Percentiles rank a stretch among this genome's conserved stretches.
These are phyloP conservation scores for Paraphoma chrysanthemicola DNA, from an alignment of 2,329 filamentous ascomycete species.

Conservation along the genomic window DNA sequence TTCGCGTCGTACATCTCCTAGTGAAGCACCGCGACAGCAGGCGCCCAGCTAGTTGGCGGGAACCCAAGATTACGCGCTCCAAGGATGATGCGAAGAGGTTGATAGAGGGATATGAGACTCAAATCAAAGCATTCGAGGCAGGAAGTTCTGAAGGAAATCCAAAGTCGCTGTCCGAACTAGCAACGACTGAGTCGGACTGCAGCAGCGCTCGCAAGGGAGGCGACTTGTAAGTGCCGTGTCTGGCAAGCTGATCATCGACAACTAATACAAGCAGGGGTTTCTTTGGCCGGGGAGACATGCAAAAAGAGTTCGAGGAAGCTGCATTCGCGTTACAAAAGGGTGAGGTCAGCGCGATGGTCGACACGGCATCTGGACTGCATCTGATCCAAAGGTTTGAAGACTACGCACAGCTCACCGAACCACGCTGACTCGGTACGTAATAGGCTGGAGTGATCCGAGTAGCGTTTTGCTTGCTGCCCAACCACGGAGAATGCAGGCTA, in stretches of 20 bases:
- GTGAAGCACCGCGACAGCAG: slow-evolving; percentile 92
- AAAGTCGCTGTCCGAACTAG: slow-evolving; percentile 76
- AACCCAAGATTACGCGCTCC: slow-evolving; percentile 83
- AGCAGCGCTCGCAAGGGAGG: slow-evolving; percentile 93
- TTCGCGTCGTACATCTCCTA: slow-evolving; percentile 88
- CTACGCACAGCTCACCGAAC: not conserved
- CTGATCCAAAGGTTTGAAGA: slow-evolving; percentile 82
- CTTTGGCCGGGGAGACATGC: slow-evolving; percentile 95
- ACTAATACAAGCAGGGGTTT: slow-evolving; percentile 67
- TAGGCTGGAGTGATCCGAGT: slow-evolving; percentile 27
- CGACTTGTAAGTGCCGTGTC: slow-evolving; percentile 70
- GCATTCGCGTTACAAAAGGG: slow-evolving; percentile 89
- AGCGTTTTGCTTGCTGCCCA: slow-evolving; percentile 1
- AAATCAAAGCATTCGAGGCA: slow-evolving; percentile 72
- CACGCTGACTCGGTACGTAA: slow-evolving; percentile 19
- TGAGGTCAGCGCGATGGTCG: slow-evolving; percentile 84
- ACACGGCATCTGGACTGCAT: slow-evolving; percentile 93
- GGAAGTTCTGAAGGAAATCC: slow-evolving; percentile 44
- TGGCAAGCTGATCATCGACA: not conserved
- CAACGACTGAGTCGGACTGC: slow-evolving; percentile 90
- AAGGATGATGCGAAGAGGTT: slow-evolving; percentile 87
- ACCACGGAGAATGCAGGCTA: not conserved
- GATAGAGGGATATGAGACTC: slow-evolving; percentile 75
- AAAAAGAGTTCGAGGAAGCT: slow-evolving; percentile 97
- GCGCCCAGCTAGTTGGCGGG: slow-evolving; percentile 90